These are phyloP conservation scores for Podila epigama DNA, from an alignment of 192 early-diverging fungal species.

Conservation along the genomic window DNA sequence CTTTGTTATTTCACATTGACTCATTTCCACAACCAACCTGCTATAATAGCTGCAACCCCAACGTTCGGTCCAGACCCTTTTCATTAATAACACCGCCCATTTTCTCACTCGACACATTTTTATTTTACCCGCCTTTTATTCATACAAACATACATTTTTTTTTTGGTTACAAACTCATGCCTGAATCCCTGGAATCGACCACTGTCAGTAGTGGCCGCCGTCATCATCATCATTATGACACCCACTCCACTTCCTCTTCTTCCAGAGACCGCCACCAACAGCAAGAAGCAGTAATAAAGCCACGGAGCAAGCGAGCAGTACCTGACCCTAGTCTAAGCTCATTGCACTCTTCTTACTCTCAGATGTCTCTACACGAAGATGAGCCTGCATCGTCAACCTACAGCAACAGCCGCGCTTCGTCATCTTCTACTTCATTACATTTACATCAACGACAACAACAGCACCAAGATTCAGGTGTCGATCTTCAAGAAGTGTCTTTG, in stretches of 20 bases:
- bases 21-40: too few species aligned
- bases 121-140: neutral
- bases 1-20: too few species aligned
- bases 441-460: slow-evolving; percentile 7
- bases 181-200: neutral
- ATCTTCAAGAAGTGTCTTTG: neutral
- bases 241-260: neutral
- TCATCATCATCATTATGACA: neutral
- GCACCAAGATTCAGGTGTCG: neutral
- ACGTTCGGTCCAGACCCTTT: too few species aligned
- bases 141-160: too few species aligned
- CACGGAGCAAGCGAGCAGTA: slow-evolving; percentile 1
- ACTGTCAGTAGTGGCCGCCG: neutral
- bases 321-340: slow-evolving; percentile 12
- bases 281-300: neutral
- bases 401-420: slow-evolving; percentile 7
- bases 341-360: slow-evolving; percentile 16
- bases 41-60: too few species aligned
- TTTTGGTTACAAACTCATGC: too few species aligned
- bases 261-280: neutral
- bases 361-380: slow-evolving; percentile 13
- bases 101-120: too few species aligned
- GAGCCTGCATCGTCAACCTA: neutral
- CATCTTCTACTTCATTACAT: slow-evolving; percentile 16
- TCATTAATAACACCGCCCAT: too few species aligned